Evolutionary conservation across 306 rosid species (phyloP).

Genomic region (Glycine soja): DNA sequence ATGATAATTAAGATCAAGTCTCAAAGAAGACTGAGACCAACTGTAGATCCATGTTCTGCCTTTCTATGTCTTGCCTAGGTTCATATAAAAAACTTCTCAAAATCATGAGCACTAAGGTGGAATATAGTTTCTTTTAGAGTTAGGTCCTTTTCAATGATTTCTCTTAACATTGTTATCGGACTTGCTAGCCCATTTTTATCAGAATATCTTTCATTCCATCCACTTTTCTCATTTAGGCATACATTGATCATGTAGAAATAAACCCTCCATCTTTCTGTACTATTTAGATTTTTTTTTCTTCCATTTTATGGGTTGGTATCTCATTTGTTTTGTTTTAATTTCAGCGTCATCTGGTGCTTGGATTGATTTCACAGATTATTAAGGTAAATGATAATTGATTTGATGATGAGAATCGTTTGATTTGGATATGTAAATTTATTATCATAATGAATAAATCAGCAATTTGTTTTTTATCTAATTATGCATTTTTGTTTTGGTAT

Average conservation of each 20-base stretch:
- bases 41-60: too few relatives aligned
- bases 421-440: slow-evolving; percentile 4
- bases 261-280: not conserved
- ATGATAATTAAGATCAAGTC: too few relatives aligned
- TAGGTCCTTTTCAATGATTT: not conserved
- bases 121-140: too few relatives aligned
- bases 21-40: too few relatives aligned
- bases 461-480: not conserved
- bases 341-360: slow-evolving; percentile 98
- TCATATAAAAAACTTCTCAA: too few relatives aligned
- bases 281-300: not conserved
- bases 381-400: slow-evolving; percentile 64
- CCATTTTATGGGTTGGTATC: slow-evolving; percentile 5
- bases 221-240: not conserved
- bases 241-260: not conserved
- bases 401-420: not conserved
- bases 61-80: too few relatives aligned
- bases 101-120: too few relatives aligned
- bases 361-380: slow-evolving; percentile 92
- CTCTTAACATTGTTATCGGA: not conserved
- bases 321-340: slow-evolving; percentile 45
- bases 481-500: slow-evolving; percentile 14
- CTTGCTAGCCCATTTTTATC: not conserved
- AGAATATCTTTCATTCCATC: not conserved
- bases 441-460: slow-evolving; percentile 3